phyloP scores from a whole-genome alignment of 2,329 filamentous ascomycete species.

The Fusarium scirpi region DNA sequence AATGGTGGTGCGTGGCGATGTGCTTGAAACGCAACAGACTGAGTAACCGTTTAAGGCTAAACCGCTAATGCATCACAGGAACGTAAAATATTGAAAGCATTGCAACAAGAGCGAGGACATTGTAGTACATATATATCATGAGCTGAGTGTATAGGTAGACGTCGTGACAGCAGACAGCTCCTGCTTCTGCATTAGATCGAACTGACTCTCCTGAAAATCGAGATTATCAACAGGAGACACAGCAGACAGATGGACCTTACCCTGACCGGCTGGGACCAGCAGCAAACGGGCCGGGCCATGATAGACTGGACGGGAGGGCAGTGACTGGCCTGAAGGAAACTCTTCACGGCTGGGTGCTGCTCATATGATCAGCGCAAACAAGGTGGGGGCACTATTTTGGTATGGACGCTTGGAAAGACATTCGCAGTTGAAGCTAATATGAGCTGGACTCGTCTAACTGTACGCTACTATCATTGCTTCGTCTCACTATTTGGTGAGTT shows the following conservation, averaged over 20 bases:
- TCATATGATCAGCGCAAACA: conserved; percentile 17
- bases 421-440: conserved; percentile 17
- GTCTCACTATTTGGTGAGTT: neutral
- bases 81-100: neutral
- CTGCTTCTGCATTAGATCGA: neutral
- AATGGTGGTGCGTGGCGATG: conserved; percentile 37
- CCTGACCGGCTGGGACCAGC: conserved; percentile 9
- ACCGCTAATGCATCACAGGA: conserved; percentile 25
- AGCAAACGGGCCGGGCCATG: conserved; percentile 29
- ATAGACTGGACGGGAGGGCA: neutral
- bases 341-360: conserved; percentile 5
- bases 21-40: conserved; percentile 26
- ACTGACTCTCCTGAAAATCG: neutral
- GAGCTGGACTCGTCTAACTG: conserved; percentile 7
- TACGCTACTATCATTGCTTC: neutral
- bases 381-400: conserved; percentile 13
- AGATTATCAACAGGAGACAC: neutral
- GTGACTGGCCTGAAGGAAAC: neutral
- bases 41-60: conserved; percentile 9
- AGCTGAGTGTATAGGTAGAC: neutral
- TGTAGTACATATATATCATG: neutral
- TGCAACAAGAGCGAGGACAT: neutral
- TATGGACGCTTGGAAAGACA: neutral
- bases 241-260: neutral
- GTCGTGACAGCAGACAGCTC: neutral